Percentiles rank a stretch among this genome's conserved stretches.
These are phyloP conservation scores for Stagonosporopsis cucurbitacearum DNA, from an alignment of 2,329 filamentous ascomycete species.

Conservation along the genomic window DNA sequence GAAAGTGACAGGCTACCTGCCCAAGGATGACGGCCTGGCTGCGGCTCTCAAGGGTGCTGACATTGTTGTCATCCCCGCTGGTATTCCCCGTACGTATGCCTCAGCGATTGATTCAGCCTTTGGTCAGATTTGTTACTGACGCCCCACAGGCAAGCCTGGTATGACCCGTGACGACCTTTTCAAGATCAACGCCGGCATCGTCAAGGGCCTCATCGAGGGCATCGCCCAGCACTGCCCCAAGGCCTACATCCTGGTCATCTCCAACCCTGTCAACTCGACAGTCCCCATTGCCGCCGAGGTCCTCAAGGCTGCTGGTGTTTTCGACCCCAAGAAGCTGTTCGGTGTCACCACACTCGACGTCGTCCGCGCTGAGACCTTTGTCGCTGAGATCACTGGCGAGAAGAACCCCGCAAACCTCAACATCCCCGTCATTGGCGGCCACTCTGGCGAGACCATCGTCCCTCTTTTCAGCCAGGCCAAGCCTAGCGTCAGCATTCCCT, in stretches of 20 bases:
- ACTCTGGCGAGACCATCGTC: conserved; percentile 98
- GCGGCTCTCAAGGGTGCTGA: conserved; percentile 89
- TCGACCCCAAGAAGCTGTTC: conserved; percentile 94
- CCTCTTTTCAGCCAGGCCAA: conserved; percentile 93
- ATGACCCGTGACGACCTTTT: conserved; percentile 99
- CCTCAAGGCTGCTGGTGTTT: conserved; percentile 89
- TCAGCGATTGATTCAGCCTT: background rate
- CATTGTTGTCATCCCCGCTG: conserved; percentile 95
- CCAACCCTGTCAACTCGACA: conserved; percentile 99
- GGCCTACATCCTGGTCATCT: conserved; percentile 95
- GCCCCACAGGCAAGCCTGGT: conserved; percentile 87
- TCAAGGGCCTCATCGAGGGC: conserved; percentile 89
- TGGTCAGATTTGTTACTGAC: conserved; percentile 24
- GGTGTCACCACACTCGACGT: conserved; percentile 99
- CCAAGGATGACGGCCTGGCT: conserved; percentile 83
- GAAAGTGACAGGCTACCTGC: conserved; percentile 89
- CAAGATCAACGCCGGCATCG: conserved; percentile 99
- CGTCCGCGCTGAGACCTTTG: conserved; percentile 96
- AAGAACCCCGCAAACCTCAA: conserved; percentile 81
- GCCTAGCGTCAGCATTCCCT: conserved; percentile 79
- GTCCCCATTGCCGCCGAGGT: conserved; percentile 98
- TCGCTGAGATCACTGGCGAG: conserved; percentile 82
- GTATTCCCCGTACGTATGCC: conserved; percentile 81
- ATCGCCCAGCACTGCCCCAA: conserved; percentile 89
- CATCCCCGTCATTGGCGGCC: conserved; percentile 93